These are phyloP conservation scores for Vinca minor DNA, from an alignment of 257 asterid species.

Conservation along the genomic window DNA sequence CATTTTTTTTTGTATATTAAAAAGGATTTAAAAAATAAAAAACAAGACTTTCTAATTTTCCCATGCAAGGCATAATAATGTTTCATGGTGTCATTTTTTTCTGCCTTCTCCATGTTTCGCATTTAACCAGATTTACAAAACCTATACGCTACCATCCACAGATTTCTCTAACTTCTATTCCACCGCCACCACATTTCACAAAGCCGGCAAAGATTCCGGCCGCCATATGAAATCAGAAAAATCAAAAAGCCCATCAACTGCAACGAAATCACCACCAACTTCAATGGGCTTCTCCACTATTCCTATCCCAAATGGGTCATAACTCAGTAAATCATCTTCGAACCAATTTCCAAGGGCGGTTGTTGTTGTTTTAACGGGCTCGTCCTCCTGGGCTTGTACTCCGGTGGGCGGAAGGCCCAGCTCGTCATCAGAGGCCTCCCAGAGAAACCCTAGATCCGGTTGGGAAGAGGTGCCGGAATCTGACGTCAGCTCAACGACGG, in stretches of 20 bases:
- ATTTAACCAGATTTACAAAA: slow-evolving; percentile 17
- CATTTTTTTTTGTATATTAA: too few relatives aligned
- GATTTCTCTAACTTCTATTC: slow-evolving; percentile 7
- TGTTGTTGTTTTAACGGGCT: neutral
- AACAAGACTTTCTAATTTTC: neutral
- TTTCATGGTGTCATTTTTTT: neutral
- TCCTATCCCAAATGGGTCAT: slow-evolving; percentile 24
- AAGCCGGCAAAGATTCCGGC: slow-evolving; percentile 32
- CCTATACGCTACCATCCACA: slow-evolving; percentile 18
- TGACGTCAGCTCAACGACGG: slow-evolving; percentile 8
- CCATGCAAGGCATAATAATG: slow-evolving; percentile 5
- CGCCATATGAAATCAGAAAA: slow-evolving; percentile 23
- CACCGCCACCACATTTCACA: neutral
- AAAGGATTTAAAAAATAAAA: too few relatives aligned
- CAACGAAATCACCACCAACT: slow-evolving; percentile 21
- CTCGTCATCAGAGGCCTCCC: slow-evolving; percentile 43
- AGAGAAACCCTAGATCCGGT: slow-evolving; percentile 38
- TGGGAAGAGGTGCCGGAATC: slow-evolving; percentile 20
- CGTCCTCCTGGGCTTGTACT: neutral
- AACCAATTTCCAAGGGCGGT: slow-evolving; percentile 8
- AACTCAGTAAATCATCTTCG: slow-evolving; percentile 23
- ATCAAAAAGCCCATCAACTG: slow-evolving; percentile 32
- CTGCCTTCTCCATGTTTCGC: too few relatives aligned
- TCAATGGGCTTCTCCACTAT: slow-evolving; percentile 9
- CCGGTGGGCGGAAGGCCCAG: slow-evolving; percentile 38